phyloP scores from a whole-genome alignment of 1,139 yeast genomes.

The Geotrichum citri-aurantii region DNA sequence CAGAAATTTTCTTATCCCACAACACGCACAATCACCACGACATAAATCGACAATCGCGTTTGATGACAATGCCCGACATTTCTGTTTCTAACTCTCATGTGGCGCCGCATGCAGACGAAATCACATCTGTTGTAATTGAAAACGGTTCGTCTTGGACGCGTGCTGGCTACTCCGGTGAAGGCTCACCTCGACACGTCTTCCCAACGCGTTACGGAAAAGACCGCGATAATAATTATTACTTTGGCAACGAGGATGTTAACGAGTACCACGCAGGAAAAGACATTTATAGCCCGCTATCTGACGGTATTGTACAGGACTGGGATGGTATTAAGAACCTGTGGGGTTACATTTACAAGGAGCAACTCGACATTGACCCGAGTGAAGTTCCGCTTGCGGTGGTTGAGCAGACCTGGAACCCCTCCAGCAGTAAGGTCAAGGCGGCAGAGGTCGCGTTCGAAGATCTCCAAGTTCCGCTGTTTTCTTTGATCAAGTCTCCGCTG shows the following conservation, averaged over 20 bases:
- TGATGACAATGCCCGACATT: slow-evolving; percentile 12
- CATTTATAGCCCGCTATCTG: slow-evolving; percentile 37
- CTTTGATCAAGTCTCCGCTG: slow-evolving; percentile 75
- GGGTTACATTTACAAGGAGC: slow-evolving; percentile 36
- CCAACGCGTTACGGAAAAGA: slow-evolving; percentile 51
- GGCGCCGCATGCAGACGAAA: slow-evolving; percentile 32
- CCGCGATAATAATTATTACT: slow-evolving; percentile 23
- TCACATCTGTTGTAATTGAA: slow-evolving; percentile 88
- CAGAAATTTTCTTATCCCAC: neutral
- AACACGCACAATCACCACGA: neutral
- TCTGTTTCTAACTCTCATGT: slow-evolving; percentile 7
- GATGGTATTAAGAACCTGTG: slow-evolving; percentile 40
- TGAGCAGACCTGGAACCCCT: slow-evolving; percentile 82
- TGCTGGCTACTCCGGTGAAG: slow-evolving; percentile 92
- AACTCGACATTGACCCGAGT: slow-evolving; percentile 48
- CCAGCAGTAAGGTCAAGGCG: slow-evolving; percentile 61
- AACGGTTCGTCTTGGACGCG: slow-evolving; percentile 83
- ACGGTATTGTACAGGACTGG: slow-evolving; percentile 44
- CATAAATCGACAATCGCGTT: neutral
- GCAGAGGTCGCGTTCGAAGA: slow-evolving; percentile 72
- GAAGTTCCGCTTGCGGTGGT: slow-evolving; percentile 78
- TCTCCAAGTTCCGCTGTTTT: slow-evolving; percentile 78
- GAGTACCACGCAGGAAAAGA: slow-evolving; percentile 36
- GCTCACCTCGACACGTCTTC: slow-evolving; percentile 66
- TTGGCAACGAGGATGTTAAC: slow-evolving; percentile 36